Evolutionary conservation across 768 basidiomycete species (phyloP).

Genomic region (Podaxis rugospora): DNA sequence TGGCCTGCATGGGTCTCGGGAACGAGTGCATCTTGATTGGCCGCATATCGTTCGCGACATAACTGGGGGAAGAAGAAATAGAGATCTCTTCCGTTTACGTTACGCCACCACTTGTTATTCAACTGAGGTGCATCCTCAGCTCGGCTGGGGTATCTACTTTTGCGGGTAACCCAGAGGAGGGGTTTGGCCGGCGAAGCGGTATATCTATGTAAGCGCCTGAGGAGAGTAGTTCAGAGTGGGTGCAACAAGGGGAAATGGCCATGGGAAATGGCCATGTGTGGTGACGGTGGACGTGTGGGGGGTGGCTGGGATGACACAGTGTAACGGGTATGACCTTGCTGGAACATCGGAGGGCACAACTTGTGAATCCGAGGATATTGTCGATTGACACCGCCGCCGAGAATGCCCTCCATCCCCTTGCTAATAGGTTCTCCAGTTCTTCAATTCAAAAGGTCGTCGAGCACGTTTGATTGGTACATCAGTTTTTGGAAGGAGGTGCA

Average conservation of each 20-base stretch:
- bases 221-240: not conserved
- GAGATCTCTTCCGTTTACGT: slow-evolving; percentile 7
- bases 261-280: not conserved
- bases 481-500: not conserved
- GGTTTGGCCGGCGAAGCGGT: not conserved
- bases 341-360: not conserved
- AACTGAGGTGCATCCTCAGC: slow-evolving; percentile 7
- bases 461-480: no score
- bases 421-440: not conserved
- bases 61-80: not conserved
- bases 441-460: no score
- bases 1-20: not conserved
- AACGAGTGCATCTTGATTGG: slow-evolving; percentile 2
- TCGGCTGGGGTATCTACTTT: not conserved
- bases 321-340: slow-evolving; percentile 3
- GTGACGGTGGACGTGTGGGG: not conserved
- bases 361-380: not conserved
- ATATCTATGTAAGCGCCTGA: not conserved
- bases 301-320: not conserved
- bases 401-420: not conserved
- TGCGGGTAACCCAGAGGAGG: not conserved
- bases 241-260: not conserved
- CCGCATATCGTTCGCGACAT: not conserved
- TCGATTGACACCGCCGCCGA: not conserved
- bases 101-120: not conserved